Percentiles rank a stretch among this genome's conserved stretches.
Conservation (phyloP, 2,329 filamentous ascomycete genomes). For the Phialophora tarda region DNA sequence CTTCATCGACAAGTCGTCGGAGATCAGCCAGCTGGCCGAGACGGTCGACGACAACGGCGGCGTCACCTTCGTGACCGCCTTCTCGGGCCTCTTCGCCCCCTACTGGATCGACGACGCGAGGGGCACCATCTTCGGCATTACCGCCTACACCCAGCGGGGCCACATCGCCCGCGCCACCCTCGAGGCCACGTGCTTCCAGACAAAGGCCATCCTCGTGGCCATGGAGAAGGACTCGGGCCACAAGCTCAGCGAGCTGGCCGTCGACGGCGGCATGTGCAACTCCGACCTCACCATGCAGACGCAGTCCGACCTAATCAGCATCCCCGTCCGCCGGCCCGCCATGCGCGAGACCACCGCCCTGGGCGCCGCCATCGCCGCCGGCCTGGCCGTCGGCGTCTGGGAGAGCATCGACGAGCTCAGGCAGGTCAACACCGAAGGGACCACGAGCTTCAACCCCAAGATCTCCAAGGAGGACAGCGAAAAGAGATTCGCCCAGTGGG, state of each 20-base stretch:
- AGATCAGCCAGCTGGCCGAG: slow-evolving; percentile 68
- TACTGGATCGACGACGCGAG: slow-evolving; percentile 96
- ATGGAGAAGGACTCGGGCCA: slow-evolving; percentile 87
- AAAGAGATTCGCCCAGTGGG: slow-evolving; percentile 73
- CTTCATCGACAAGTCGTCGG: slow-evolving; percentile 65
- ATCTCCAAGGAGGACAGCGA: slow-evolving; percentile 64
- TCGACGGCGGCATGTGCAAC: slow-evolving; percentile 89
- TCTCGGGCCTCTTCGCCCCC: slow-evolving; percentile 86
- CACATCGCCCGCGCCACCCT: slow-evolving; percentile 89
- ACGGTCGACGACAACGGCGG: slow-evolving; percentile 78
- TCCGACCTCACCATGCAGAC: slow-evolving; percentile 85
- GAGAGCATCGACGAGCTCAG: slow-evolving; percentile 73
- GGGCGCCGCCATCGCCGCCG: slow-evolving; percentile 86
- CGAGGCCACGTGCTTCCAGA: slow-evolving; percentile 91
- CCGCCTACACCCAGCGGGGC: slow-evolving; percentile 80
- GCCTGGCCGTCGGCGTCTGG: slow-evolving; percentile 83
- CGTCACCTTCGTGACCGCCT: slow-evolving; percentile 85
- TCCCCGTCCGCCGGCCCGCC: slow-evolving; percentile 79
- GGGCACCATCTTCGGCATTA: slow-evolving; percentile 85
- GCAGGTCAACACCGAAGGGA: slow-evolving; percentile 72
- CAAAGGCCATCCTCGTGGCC: slow-evolving; percentile 85
- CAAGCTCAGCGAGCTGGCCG: slow-evolving; percentile 74
- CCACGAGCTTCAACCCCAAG: slow-evolving; percentile 72
- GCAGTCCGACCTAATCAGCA: slow-evolving; percentile 83
- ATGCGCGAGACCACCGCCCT: slow-evolving; percentile 93